Evolutionary conservation across 2,329 filamentous ascomycete genomes (phyloP).

Genomic region (Colletotrichum echinochloae): DNA sequence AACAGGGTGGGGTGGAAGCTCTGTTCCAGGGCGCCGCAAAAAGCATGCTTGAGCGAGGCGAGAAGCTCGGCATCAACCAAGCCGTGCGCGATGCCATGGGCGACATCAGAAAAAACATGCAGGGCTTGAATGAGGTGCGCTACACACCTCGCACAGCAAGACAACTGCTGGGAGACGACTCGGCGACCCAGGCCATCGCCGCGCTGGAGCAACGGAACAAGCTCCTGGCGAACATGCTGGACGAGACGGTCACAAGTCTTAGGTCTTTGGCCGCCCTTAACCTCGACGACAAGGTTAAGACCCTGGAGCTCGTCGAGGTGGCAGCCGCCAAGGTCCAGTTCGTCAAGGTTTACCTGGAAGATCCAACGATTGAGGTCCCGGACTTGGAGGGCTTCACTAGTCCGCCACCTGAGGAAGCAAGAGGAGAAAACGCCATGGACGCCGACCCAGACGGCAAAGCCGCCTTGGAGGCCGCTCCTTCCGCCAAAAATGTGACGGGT

Average conservation of each 20-base stretch:
- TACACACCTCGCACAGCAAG: constrained; percentile 55
- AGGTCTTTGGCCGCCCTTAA: constrained; percentile 67
- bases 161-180: constrained; percentile 52
- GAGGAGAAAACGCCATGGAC: constrained; percentile 28
- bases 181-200: constrained; percentile 53
- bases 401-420: constrained; percentile 14
- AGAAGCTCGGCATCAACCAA: constrained; percentile 83
- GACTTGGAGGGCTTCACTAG: constrained; percentile 35
- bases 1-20: constrained; percentile 72
- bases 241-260: constrained; percentile 73
- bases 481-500: constrained; percentile 21
- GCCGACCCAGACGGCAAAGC: constrained; percentile 21
- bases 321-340: constrained; percentile 74
- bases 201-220: constrained; percentile 74
- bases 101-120: constrained; percentile 82
- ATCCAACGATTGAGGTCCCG: constrained; percentile 66
- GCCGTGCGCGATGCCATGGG: constrained; percentile 84
- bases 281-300: constrained; percentile 61
- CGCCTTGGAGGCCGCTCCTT: not conserved
- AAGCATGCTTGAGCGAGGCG: constrained; percentile 77
- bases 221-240: constrained; percentile 75
- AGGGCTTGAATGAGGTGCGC: constrained; percentile 71
- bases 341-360: constrained; percentile 71
- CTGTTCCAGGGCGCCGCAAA: constrained; percentile 82
- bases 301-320: constrained; percentile 66